Conservation (phyloP, 768 basidiomycete genomes). For the Suillus spraguei region DNA sequence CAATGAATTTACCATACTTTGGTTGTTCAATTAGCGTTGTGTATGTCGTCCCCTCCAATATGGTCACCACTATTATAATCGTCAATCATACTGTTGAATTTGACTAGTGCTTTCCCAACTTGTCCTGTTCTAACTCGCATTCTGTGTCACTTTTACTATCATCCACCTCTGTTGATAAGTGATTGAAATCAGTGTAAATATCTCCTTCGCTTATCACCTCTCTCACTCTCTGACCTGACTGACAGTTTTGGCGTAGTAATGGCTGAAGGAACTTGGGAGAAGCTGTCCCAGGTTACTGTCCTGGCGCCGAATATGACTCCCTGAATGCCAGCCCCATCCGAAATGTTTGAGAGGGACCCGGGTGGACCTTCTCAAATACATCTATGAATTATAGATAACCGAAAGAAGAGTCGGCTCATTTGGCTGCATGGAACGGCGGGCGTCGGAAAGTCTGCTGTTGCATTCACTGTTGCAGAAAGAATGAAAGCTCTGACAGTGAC, state of each 20-base stretch:
- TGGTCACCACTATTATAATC: background rate
- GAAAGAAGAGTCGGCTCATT: background rate
- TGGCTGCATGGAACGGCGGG: background rate
- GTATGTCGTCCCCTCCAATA: background rate
- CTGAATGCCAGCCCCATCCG: background rate
- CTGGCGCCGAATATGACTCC: background rate
- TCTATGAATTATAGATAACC: background rate
- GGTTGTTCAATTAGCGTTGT: background rate
- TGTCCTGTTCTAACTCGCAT: background rate
- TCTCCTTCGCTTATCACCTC: background rate
- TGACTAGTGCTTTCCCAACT: background rate
- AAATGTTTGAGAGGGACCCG: constrained; percentile 5
- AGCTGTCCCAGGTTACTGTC: background rate
- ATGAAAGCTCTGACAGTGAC: background rate
- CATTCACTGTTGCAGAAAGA: constrained; percentile 1
- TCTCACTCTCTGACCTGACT: background rate
- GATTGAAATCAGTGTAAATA: background rate
- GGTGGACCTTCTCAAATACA: background rate
- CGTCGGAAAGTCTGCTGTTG: constrained; percentile 3
- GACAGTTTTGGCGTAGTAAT: background rate
- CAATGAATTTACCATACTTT: no score
- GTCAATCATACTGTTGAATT: no score
- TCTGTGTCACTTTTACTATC: background rate
- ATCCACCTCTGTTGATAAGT: background rate
- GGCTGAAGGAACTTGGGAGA: no score